Base-by-base conservation (phyloP, 139 green algal genomes). In the Parachlorella kessleri region DNA sequence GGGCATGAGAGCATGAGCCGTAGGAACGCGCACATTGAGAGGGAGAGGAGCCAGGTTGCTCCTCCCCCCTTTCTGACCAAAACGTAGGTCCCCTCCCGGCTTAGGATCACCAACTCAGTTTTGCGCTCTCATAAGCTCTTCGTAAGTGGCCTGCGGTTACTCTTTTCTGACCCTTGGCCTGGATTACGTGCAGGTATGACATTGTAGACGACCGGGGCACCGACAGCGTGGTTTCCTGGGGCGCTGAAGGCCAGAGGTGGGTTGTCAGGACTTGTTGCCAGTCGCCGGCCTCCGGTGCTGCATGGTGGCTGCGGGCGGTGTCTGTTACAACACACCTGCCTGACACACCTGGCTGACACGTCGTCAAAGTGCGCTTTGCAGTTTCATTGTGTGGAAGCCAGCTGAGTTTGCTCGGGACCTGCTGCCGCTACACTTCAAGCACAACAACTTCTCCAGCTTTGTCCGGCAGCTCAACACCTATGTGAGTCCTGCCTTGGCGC, bases 401-500 rank as follows among this genome's bases (percentile, higher is more conserved):
- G 86, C 90, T 0, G 95, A 98, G 70, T 98, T 99, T 83, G 92
- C 93, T 3, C 72, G 89, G 2, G 91, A 98, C 75, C 78, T 99
- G 54, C 88, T 99, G 41, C 96, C 96, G 1, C 66, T 81, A 1
- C 89, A 98, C 82, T 99, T 99, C 89, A 99, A 99, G 87, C 95
- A 99, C 88, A 98, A 98, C 84, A 98, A 98, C 84, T 98, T 98
- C 78, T 96, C 89, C 30, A 93, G 81, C 80, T 99, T 99, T 76
- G 96, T 99, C 55, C 87, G 96, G 14, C 96, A 99, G 83, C 93
- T 99, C 4, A 99, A 99, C 81, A 98, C 96, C 26, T 99, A 99
- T 81, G 94, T 95, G 72, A 88, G 90, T 82, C 24, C 33, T 59
- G 14, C 48, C 21, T 59, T 59, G 14, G 48, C n/a, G n/a, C n/a